These are phyloP conservation scores for Aquilaria yunnanensis DNA, from an alignment of 345 rosid genomes.

Conservation along the genomic window DNA sequence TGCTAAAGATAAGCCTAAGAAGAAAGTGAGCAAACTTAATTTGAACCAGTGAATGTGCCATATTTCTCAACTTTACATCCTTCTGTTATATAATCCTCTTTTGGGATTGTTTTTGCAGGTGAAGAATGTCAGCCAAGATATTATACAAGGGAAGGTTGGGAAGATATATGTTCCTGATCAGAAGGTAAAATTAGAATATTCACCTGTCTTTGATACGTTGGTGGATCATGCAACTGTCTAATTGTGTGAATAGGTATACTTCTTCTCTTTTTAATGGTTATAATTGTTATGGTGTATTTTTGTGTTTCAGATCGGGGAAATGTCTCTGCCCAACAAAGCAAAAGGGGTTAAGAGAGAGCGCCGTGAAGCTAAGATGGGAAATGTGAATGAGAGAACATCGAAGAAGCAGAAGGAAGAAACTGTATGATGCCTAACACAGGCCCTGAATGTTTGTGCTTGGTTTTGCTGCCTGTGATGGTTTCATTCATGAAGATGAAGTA, in stretches of 20 bases:
- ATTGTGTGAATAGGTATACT: neutral
- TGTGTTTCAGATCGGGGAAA: constrained; percentile 23
- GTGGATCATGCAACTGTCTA: neutral
- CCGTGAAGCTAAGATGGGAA: constrained; percentile 62
- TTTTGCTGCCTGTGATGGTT: too few relatives aligned
- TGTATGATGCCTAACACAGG: constrained; percentile 11
- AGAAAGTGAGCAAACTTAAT: constrained; percentile 49
- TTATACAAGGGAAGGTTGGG: constrained; percentile 56
- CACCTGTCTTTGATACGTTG: neutral
- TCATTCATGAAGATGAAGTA: too few relatives aligned
- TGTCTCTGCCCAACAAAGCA: constrained; percentile 48
- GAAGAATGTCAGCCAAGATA: constrained; percentile 68
- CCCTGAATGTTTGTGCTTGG: neutral
- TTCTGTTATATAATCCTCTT: constrained; percentile 7
- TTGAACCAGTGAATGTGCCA: neutral
- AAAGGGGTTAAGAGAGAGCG: constrained; percentile 97
- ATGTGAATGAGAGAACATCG: constrained; percentile 24
- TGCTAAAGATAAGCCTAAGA: constrained; percentile 64
- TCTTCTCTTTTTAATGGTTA: neutral
- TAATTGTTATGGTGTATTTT: neutral
- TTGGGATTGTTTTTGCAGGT: constrained; percentile 30
- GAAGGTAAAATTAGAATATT: constrained; percentile 41
- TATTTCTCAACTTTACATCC: neutral
- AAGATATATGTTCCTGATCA: constrained; percentile 91
- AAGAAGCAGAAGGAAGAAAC: constrained; percentile 66